Evolutionary conservation across 805 yeast genomes (phyloP).

Genomic region (Metschnikowia lunata): DNA sequence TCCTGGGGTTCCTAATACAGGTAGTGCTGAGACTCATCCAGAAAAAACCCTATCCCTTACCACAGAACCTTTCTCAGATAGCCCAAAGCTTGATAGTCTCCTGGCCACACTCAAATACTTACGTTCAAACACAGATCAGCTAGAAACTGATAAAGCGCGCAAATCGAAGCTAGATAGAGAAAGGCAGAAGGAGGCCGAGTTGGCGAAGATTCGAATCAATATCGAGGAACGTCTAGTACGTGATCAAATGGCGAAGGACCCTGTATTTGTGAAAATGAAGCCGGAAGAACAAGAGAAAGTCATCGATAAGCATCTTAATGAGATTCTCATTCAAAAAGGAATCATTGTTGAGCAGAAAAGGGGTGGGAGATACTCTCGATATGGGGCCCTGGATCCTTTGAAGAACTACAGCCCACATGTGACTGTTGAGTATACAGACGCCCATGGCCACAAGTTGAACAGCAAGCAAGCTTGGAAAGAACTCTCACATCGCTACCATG

Average conservation of each 20-base stretch:
- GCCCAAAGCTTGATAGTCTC: constrained; percentile 7
- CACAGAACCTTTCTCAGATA: background rate
- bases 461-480: constrained; percentile 74
- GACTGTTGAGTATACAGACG: constrained; percentile 59
- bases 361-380: constrained; percentile 8
- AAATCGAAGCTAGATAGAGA: constrained; percentile 17
- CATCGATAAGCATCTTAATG: constrained; percentile 28
- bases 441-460: constrained; percentile 52
- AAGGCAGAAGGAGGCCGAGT: constrained; percentile 26
- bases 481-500: constrained; percentile 76
- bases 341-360: constrained; percentile 17
- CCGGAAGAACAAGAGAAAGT: constrained; percentile 26
- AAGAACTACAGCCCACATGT: constrained; percentile 44
- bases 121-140: constrained; percentile 3
- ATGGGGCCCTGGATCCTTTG: constrained; percentile 13
- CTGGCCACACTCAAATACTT: constrained; percentile 16
- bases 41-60: background rate
- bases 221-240: constrained; percentile 33
- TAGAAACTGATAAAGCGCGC: constrained; percentile 1
- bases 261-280: constrained; percentile 22
- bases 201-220: constrained; percentile 24
- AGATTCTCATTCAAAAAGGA: constrained; percentile 24
- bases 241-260: constrained; percentile 27
- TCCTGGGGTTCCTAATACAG: background rate
- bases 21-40: too few species aligned